Conservation (phyloP, 1,139 yeast species). For the Debaryomycetaceae sp. region DNA sequence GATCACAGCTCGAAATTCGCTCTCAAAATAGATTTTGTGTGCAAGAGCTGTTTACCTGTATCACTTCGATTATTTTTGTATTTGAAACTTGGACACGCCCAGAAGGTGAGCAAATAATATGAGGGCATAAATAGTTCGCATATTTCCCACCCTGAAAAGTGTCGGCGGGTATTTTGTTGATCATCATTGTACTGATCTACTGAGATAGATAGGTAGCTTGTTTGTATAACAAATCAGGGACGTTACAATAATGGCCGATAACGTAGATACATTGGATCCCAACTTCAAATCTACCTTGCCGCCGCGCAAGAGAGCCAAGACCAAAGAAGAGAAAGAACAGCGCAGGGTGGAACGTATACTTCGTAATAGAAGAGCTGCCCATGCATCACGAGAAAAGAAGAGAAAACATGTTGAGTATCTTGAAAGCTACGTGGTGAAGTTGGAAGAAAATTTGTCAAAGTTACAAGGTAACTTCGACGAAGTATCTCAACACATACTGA, state of each 20-base stretch:
- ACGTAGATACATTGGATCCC: conserved; percentile 8
- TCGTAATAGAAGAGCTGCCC: conserved; percentile 95
- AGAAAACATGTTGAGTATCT: conserved; percentile 85
- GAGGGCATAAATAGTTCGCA: not conserved
- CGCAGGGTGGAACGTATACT: conserved; percentile 88
- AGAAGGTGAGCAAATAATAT: not conserved
- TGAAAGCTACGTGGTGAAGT: conserved; percentile 57
- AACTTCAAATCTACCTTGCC: conserved; percentile 57
- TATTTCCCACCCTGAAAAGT: not conserved
- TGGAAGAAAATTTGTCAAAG: conserved; percentile 38
- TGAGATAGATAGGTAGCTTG: too few species aligned
- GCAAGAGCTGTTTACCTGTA: not conserved
- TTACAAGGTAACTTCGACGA: conserved; percentile 23
- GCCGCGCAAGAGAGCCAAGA: conserved; percentile 94
- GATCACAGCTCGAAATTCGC: not conserved
- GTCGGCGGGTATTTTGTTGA: too few species aligned
- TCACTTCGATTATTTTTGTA: not conserved
- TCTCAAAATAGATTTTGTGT: not conserved
- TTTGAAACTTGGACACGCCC: not conserved
- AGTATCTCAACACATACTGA: conserved; percentile 12
- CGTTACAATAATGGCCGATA: conserved; percentile 6
- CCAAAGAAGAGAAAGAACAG: conserved; percentile 95
- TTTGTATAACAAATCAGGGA: too few species aligned
- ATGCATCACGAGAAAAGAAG: conserved; percentile 95
- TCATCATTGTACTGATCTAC: too few species aligned